A percentile compares a stretch with the other conserved stretches of the same genome.
Conservation (phyloP, 495 filamentous ascomycete genomes). For the Sordaria brevicollis region DNA sequence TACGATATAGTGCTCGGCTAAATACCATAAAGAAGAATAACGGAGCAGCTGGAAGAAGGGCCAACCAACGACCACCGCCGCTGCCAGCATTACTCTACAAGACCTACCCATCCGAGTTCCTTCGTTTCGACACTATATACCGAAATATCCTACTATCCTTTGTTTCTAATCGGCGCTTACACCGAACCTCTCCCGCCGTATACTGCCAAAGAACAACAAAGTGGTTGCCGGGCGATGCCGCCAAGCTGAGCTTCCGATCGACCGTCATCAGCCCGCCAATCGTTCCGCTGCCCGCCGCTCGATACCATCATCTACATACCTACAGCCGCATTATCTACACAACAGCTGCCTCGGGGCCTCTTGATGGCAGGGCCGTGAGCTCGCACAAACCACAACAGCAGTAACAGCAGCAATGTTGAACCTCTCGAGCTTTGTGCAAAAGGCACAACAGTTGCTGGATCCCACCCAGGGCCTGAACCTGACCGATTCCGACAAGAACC, state of each 20-base stretch:
- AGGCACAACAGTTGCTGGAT: conserved; percentile 85
- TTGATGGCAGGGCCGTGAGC: conserved; percentile 5
- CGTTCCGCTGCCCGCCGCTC: not conserved
- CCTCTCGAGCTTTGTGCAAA: conserved; percentile 82
- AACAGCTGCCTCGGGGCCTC: not conserved
- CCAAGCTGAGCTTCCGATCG: not conserved
- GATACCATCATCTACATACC: not conserved
- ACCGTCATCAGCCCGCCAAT: not conserved
- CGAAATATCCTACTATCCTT: not conserved
- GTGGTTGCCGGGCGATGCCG: conserved; percentile 3
- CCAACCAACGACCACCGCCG: not conserved
- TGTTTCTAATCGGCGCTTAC: not conserved
- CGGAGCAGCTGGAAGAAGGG: not conserved
- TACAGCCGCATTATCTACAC: not conserved
- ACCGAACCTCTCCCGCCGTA: not conserved
- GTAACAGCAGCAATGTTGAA: conserved; percentile 41
- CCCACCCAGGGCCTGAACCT: conserved; percentile 58
- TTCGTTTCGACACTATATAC: not conserved
- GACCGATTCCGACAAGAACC: conserved; percentile 59
- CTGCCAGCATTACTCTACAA: not conserved
- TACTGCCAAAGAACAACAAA: not conserved
- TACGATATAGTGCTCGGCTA: not conserved
- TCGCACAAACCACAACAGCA: too few relatives aligned
- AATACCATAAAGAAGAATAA: not conserved
- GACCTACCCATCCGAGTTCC: not conserved